phyloP scores from a whole-genome alignment of 441 rosid species.

The Gossypium gossypioides region DNA sequence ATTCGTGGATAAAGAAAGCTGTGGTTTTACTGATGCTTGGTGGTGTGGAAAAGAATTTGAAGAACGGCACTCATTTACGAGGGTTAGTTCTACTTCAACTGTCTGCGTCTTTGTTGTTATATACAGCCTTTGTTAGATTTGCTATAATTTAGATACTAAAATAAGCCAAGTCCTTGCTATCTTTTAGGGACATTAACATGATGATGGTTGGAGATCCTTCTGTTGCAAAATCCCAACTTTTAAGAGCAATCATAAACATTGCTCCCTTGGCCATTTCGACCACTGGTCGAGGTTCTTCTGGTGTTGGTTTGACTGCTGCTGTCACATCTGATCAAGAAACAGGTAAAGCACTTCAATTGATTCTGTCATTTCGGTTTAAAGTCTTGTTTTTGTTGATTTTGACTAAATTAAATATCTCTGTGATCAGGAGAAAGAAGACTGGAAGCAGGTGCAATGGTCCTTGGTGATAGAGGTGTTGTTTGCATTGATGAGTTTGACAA shows the following conservation, averaged over 20 bases:
- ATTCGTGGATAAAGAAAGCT: conserved; percentile 95
- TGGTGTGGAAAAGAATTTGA: conserved; percentile 87
- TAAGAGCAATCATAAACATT: conserved; percentile 91
- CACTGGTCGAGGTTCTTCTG: conserved; percentile 97
- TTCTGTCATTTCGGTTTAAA: background rate
- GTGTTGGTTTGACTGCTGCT: conserved; percentile 99
- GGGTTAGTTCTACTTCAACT: conserved; percentile 46
- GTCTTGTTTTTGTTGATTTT: background rate
- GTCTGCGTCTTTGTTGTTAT: background rate
- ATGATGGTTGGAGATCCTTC: conserved; percentile 99
- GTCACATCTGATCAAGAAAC: conserved; percentile 98
- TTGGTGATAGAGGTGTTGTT: conserved; percentile 91
- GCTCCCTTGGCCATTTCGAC: conserved; percentile 98
- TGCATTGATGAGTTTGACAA: conserved; percentile 98
- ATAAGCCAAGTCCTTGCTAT: conserved; percentile 3
- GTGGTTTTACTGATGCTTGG: conserved; percentile 87
- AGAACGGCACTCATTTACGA: conserved; percentile 89
- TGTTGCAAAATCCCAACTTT: conserved; percentile 93
- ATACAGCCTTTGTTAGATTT: background rate
- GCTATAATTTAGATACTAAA: background rate
- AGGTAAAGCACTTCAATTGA: conserved; percentile 32
- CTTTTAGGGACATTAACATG: conserved; percentile 85
- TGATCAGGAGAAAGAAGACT: conserved; percentile 86
- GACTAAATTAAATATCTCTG: conserved; percentile 2
- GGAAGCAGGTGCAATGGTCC: conserved; percentile 99